Conservation (phyloP, 345 rosid genomes). For the Eucalyptus tenuipes region DNA sequence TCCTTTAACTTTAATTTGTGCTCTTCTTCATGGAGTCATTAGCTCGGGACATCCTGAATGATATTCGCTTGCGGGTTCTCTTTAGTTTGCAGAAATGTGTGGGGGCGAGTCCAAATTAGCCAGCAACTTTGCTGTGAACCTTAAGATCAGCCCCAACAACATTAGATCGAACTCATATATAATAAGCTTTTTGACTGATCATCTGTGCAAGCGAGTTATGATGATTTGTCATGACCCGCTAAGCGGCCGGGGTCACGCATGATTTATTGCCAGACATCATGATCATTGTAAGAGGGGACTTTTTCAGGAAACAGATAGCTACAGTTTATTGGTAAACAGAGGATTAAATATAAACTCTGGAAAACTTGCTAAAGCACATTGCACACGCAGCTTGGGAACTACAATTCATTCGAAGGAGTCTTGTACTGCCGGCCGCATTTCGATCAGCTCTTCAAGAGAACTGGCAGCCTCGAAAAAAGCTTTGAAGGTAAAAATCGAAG, state of each 20-base stretch:
- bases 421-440: constrained; percentile 97
- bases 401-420: constrained; percentile 98
- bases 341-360: not conserved
- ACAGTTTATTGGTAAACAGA: not conserved
- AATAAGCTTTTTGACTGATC: not conserved
- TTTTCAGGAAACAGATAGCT: not conserved
- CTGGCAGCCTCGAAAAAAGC: constrained; percentile 97
- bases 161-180: not conserved
- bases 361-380: not conserved
- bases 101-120: not conserved
- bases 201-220: not conserved
- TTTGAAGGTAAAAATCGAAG: constrained; percentile 53
- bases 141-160: not conserved
- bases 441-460: constrained; percentile 91
- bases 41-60: not conserved
- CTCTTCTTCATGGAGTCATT: not conserved
- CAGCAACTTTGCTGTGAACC: not conserved
- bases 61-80: not conserved
- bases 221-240: not conserved
- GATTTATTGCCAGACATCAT: not conserved
- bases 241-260: not conserved
- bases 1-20: not conserved
- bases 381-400: constrained; percentile 73
- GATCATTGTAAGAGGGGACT: not conserved
- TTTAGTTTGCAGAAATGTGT: not conserved